Conservation (phyloP, 2,329 filamentous ascomycete genomes). For the Didymosphaeria variabile region DNA sequence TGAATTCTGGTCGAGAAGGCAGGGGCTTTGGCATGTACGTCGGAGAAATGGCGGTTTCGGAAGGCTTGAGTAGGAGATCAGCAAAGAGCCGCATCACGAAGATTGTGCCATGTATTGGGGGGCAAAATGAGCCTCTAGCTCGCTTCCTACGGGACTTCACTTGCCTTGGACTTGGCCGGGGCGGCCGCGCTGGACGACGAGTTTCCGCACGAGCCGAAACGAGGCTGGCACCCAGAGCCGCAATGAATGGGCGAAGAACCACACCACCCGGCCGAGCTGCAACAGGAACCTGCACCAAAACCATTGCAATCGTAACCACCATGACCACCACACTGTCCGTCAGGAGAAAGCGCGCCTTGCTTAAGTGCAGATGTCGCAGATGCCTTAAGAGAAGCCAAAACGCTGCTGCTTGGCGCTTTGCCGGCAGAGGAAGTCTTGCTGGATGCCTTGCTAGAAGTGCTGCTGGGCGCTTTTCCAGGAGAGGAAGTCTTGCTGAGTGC, state of each 20-base stretch:
- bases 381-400: neutral
- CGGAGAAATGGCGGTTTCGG: neutral
- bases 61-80: neutral
- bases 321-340: slow-evolving; percentile 12
- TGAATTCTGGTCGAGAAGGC: neutral
- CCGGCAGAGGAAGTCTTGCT: neutral
- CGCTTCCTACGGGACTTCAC: neutral
- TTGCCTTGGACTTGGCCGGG: neutral
- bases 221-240: slow-evolving; percentile 29
- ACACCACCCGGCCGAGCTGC: slow-evolving; percentile 52
- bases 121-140: neutral
- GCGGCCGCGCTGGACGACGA: neutral
- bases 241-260: slow-evolving; percentile 30
- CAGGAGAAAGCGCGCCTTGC: slow-evolving; percentile 1
- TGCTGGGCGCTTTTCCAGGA: neutral
- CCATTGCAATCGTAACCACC: slow-evolving; percentile 25
- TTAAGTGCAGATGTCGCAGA: slow-evolving; percentile 1
- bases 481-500: slow-evolving; percentile 2
- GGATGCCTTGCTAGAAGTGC: neutral
- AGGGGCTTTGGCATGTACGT: neutral
- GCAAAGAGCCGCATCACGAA: neutral
- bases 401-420: neutral
- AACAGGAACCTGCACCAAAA: slow-evolving; percentile 51
- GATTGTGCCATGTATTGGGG: neutral
- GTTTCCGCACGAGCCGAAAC: slow-evolving; percentile 2